phyloP scores from a whole-genome alignment of 805 yeast species.

The Kluyveromyces lactis region DNA sequence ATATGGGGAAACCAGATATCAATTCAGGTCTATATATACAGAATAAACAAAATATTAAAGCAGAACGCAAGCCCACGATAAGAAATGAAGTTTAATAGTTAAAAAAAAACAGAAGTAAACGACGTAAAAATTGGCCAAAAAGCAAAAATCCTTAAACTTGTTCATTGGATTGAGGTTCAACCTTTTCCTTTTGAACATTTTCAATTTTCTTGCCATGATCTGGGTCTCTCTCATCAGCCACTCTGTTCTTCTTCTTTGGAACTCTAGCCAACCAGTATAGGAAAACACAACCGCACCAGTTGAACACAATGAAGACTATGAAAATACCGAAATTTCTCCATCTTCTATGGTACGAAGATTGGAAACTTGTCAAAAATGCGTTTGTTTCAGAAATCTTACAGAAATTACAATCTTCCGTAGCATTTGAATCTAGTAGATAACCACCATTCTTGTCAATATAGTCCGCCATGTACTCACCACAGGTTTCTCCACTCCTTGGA shows the following conservation, averaged over 20 bases:
- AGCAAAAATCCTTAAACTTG: too few relatives aligned
- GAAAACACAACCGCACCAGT: constrained; percentile 34
- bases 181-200: too few relatives aligned
- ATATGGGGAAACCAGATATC: too few relatives aligned
- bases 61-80: too few relatives aligned
- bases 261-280: constrained; percentile 64
- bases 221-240: constrained; percentile 8
- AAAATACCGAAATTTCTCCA: constrained; percentile 61
- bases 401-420: constrained; percentile 46
- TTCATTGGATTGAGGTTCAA: too few relatives aligned
- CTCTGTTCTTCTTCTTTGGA: constrained; percentile 40
- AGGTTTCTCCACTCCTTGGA: constrained; percentile 50
- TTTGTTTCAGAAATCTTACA: constrained; percentile 53
- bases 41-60: too few relatives aligned
- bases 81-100: too few relatives aligned
- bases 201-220: too few relatives aligned
- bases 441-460: constrained; percentile 36
- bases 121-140: too few relatives aligned
- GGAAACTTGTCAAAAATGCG: constrained; percentile 42
- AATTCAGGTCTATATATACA: too few relatives aligned
- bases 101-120: too few relatives aligned
- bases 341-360: constrained; percentile 30
- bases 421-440: constrained; percentile 36
- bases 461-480: constrained; percentile 43
- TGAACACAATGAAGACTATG: constrained; percentile 41